Evolutionary conservation across 768 basidiomycete genomes (phyloP), one percentile per base, ranked within the genome.

Genomic region (Pleurotus djamor): DNA sequence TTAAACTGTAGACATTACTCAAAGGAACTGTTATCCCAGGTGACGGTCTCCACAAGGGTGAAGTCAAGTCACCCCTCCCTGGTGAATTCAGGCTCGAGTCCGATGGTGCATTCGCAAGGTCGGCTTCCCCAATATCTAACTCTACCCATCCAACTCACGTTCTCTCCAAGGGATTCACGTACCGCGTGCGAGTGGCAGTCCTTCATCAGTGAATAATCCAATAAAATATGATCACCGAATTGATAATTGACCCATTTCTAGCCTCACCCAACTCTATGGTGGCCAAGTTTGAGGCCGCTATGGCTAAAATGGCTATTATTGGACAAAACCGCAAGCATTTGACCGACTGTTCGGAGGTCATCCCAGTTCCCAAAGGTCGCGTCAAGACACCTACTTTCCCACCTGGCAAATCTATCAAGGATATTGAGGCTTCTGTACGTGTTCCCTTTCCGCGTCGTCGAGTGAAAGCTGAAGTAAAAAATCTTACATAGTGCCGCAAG

Each of bases 111-210:
- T 28, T 73, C 21, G 69, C 69, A 7, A 66, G 69, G 16, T 65
- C 69, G 58, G 68, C 66, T 13, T 16, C 21, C 37, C 34, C 49
- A 32, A 33, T 28, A 16, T 33, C 48, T 10, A 6, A 9, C n/a
- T 41, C 7, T 6, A n/a, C 41, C 3, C 12, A 48, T 10, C 17
- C 14, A 56, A 14, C 2, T 28, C 5, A 12, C 52, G 6, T 14
- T 49, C n/a, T 36, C 44, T 37, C 16, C 32, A 37, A 69, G 70
- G 44, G 57, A 60, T 44, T 17, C 44, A 2, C 45, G 55, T 21
- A 78, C 77, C 17, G 73, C 77, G 5, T 78, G 77, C 65, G 61
- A 67, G 57, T 79, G 77, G 77, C 77, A 79, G 59, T 66, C 69
- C 2, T 71, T 72, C 62, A 66, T 76, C 50, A 59, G 71, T 71